phyloP scores from a whole-genome alignment of 2,329 filamentous ascomycete species.

The Grosmannia serpens region DNA sequence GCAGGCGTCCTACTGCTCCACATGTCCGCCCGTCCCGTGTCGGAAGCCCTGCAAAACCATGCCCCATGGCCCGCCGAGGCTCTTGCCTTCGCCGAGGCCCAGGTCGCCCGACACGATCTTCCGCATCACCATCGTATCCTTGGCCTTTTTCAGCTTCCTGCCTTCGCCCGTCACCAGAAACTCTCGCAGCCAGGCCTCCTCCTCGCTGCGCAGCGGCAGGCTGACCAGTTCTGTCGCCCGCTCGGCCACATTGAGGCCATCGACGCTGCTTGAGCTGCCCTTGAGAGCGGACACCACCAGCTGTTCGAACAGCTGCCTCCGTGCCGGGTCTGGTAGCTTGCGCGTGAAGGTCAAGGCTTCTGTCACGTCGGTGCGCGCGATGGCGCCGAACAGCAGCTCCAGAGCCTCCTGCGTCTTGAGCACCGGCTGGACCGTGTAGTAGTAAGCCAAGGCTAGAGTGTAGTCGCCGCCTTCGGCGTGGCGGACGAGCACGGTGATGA shows the following conservation, averaged over 20 bases:
- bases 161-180: conserved; percentile 55
- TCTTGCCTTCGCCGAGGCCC: conserved; percentile 31
- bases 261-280: background rate
- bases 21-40: conserved; percentile 26
- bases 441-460: conserved; percentile 63
- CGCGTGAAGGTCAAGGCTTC: conserved; percentile 67
- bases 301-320: conserved; percentile 54
- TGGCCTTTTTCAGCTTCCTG: conserved; percentile 50
- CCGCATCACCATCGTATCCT: conserved; percentile 65
- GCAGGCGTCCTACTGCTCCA: conserved; percentile 8
- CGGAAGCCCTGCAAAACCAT: conserved; percentile 40
- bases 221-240: conserved; percentile 60
- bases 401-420: conserved; percentile 53
- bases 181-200: conserved; percentile 65
- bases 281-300: conserved; percentile 49
- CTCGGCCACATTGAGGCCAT: conserved; percentile 27
- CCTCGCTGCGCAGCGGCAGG: conserved; percentile 56
- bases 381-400: conserved; percentile 55
- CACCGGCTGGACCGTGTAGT: conserved; percentile 61
- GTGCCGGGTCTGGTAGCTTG: conserved; percentile 48
- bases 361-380: conserved; percentile 54
- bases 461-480: conserved; percentile 48
- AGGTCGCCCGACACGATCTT: conserved; percentile 56
- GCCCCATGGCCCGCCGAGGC: conserved; percentile 33
- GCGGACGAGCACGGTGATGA: conserved; percentile 56